Percentiles rank a stretch among this genome's conserved stretches.
These are phyloP conservation scores for Colletotrichum truncatum DNA, from an alignment of 2,329 filamentous ascomycete species.

Conservation along the genomic window DNA sequence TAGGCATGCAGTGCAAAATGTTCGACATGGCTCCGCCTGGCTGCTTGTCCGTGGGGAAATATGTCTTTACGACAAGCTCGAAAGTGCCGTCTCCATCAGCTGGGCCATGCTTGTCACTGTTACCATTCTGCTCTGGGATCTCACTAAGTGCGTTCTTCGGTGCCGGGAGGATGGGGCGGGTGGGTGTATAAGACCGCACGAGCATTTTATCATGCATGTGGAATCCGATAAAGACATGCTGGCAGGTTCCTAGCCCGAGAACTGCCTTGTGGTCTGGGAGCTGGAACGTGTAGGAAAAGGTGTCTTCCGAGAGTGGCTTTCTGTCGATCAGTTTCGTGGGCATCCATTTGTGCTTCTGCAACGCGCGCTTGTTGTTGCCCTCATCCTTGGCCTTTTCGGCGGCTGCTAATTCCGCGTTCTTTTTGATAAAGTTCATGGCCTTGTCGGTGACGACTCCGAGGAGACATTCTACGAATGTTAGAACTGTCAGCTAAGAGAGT, in stretches of 20 bases:
- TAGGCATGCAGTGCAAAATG: constrained; percentile 58
- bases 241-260: constrained; percentile 58
- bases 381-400: constrained; percentile 44
- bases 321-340: constrained; percentile 50
- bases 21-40: constrained; percentile 64
- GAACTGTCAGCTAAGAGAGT: not conserved
- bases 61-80: constrained; percentile 60
- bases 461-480: constrained; percentile 51
- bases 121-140: not conserved
- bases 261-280: constrained; percentile 49
- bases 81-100: constrained; percentile 53
- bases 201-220: constrained; percentile 61
- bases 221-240: constrained; percentile 63
- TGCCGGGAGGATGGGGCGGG: constrained; percentile 49
- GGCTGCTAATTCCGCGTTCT: constrained; percentile 49
- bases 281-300: constrained; percentile 54
- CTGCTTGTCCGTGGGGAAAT: constrained; percentile 55
- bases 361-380: constrained; percentile 40
- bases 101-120: not conserved
- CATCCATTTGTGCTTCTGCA: constrained; percentile 56
- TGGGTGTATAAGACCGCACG: constrained; percentile 60
- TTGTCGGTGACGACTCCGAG: constrained; percentile 60
- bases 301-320: constrained; percentile 52
- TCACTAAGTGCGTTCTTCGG: not conserved
- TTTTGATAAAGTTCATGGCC: constrained; percentile 54